Percentiles rank a stretch among this genome's conserved stretches.
These are phyloP conservation scores for Aspergillus indologenus DNA, from an alignment of 495 filamentous ascomycete species.

Conservation along the genomic window DNA sequence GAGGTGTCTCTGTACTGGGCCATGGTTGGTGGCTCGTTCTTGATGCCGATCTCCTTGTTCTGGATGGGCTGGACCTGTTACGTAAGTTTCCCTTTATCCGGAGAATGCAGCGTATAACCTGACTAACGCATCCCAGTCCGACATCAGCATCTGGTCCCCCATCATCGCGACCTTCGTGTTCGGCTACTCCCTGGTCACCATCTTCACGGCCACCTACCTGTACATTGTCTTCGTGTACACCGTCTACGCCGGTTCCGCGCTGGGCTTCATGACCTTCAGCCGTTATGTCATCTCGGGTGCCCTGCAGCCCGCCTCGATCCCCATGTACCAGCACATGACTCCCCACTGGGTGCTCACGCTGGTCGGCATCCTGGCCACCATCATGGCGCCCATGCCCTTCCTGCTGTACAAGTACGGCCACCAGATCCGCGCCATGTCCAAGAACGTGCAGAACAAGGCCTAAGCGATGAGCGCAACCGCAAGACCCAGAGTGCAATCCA, in stretches of 20 bases:
- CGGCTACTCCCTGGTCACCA: conserved; percentile 47
- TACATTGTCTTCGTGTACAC: conserved; percentile 55
- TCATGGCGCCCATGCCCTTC: conserved; percentile 52
- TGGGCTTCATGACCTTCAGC: conserved; percentile 47
- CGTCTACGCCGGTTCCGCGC: conserved; percentile 36
- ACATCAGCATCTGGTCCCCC: conserved; percentile 53
- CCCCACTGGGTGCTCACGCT: conserved; percentile 55
- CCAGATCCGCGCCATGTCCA: conserved; percentile 35
- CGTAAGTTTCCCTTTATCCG: conserved; percentile 6
- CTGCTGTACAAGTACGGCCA: conserved; percentile 50
- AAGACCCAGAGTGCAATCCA: too few relatives aligned
- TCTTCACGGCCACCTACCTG: conserved; percentile 50
- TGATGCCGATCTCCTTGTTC: conserved; percentile 58
- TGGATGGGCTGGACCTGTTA: conserved; percentile 61
- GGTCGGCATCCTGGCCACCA: conserved; percentile 42
- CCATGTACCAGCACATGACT: conserved; percentile 51
- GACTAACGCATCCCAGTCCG: conserved; percentile 7
- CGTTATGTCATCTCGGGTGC: conserved; percentile 49
- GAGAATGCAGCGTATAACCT: neutral
- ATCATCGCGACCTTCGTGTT: conserved; percentile 46
- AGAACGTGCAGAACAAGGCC: conserved; percentile 2
- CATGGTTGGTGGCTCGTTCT: conserved; percentile 50
- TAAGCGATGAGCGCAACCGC: too few relatives aligned
- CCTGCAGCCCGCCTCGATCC: conserved; percentile 44
- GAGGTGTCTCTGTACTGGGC: conserved; percentile 32